These are phyloP conservation scores for Thalassiosira ordinaria DNA, from an alignment of 352 stramenopile species.

Conservation along the genomic window DNA sequence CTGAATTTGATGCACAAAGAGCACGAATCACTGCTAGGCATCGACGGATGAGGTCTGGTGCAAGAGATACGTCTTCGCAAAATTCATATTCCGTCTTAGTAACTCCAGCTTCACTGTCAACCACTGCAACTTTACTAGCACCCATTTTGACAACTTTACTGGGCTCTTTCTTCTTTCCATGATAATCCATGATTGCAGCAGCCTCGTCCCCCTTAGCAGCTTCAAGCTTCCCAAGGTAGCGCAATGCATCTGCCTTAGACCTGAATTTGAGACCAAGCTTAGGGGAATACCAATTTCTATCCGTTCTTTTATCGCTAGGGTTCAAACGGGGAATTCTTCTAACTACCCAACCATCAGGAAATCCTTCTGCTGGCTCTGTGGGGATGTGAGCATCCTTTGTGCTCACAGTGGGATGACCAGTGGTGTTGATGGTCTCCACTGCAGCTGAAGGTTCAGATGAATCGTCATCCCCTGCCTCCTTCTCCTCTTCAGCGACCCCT, in stretches of 20 bases:
- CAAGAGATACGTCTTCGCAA: constrained; percentile 72
- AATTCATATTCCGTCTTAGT: constrained; percentile 78
- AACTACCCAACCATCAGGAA: constrained; percentile 54
- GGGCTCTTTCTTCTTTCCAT: constrained; percentile 42
- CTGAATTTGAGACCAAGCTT: constrained; percentile 57
- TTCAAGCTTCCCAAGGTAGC: constrained; percentile 38
- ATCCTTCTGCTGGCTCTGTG: constrained; percentile 41
- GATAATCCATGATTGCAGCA: constrained; percentile 51
- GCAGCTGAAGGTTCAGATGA: neutral
- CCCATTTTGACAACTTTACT: constrained; percentile 16
- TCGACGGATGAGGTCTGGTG: constrained; percentile 82
- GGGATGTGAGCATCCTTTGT: constrained; percentile 42
- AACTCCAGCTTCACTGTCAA: constrained; percentile 17
- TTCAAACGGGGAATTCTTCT: constrained; percentile 45
- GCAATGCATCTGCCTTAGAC: constrained; percentile 41
- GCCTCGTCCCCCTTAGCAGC: constrained; percentile 43
- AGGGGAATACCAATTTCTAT: constrained; percentile 53
- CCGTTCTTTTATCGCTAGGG: constrained; percentile 42
- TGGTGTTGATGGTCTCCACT: constrained; percentile 30
- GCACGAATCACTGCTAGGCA: constrained; percentile 82
- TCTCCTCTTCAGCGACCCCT: constrained; percentile 15
- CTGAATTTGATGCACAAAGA: constrained; percentile 68
- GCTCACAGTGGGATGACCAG: constrained; percentile 43
- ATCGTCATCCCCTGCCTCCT: constrained; percentile 29
- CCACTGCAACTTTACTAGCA: constrained; percentile 5